phyloP scores from a whole-genome alignment of 352 stramenopile species.

The Globisporangium rhizosaccharum region DNA sequence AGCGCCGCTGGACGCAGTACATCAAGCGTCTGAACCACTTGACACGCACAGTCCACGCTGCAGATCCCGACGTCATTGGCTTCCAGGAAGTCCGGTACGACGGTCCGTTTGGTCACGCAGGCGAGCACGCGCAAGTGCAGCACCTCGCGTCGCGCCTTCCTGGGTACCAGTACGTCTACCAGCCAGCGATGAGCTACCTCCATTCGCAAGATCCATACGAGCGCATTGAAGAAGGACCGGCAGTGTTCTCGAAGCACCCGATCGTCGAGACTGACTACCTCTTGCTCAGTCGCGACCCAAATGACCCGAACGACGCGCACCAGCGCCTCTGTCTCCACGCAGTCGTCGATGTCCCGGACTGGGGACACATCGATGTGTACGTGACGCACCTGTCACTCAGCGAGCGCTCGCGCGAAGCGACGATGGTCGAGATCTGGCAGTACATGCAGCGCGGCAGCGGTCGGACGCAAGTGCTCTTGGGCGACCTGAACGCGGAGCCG shows the following conservation, averaged over 20 bases:
- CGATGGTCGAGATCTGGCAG: constrained; percentile 75
- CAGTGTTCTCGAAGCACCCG: constrained; percentile 74
- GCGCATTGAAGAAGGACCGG: constrained; percentile 78
- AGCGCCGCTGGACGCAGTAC: constrained; percentile 68
- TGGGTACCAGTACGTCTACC: constrained; percentile 82
- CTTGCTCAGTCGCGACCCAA: constrained; percentile 69
- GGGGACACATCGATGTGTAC: constrained; percentile 77
- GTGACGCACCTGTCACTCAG: constrained; percentile 84
- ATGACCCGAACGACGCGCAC: constrained; percentile 81
- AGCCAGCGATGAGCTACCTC: constrained; percentile 83
- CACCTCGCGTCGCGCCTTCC: constrained; percentile 59
- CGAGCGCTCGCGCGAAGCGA: constrained; percentile 63
- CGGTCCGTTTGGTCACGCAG: constrained; percentile 51
- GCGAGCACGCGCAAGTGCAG: constrained; percentile 70
- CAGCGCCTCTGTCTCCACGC: constrained; percentile 82
- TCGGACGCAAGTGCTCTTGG: constrained; percentile 70
- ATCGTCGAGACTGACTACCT: constrained; percentile 81
- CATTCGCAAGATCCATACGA: constrained; percentile 54
- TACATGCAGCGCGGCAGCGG: constrained; percentile 67
- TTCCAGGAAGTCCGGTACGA: constrained; percentile 88
- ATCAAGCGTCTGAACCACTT: constrained; percentile 71
- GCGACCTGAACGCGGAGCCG: constrained; percentile 85
- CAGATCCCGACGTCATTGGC: constrained; percentile 63
- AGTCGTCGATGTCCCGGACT: constrained; percentile 56
- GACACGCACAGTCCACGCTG: constrained; percentile 37